Evolutionary conservation across 768 basidiomycete genomes (phyloP), one percentile per base, ranked within the genome.

Genomic region (Russula virescens): DNA sequence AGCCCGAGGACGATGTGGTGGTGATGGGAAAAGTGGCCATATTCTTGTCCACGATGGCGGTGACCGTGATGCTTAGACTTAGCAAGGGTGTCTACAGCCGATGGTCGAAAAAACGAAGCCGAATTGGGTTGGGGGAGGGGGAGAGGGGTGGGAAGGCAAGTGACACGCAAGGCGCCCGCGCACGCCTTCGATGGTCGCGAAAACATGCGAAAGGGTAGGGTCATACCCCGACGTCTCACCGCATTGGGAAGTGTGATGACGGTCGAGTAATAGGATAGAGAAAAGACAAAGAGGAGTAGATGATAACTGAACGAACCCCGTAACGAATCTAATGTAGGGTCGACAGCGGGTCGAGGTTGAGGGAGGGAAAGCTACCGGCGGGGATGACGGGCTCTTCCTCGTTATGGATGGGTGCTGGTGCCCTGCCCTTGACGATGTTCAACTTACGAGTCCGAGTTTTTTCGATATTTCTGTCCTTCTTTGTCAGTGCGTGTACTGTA

Each of bases 1-100:
- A 90, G 79, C n/a, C 87, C 87, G 0, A 93, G 81, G 19, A 90
- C 79, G 63, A 91, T 85, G 70, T 91, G 85, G 35, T 85, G 79
- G 60, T 85, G 81, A 73, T 84, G 85, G 5, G 84, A 85, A 46
- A 92, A 79, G 68, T 90, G 89, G 51, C 89, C 88, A 69, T 91
- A 92, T 62, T 80, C 81, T 63, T 77, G 74, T 49, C 75, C 71
- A 21, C 65, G 69, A 13, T 69, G 63, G 57, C 51, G 63, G 23
- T 46, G 43, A 19, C 64, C 63, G 64, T 55, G 70, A 64, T 31
- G 58, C 62, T 48, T 52, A 38, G 31, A 9, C 48, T 62, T 31
- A 63, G 55, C 10, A 53, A 40, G 21, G 4, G 50, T 14, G 26
- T 10, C 18, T 38, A 13, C 0, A 2, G 21, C 5, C 13, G 13